Evolutionary conservation across 495 filamentous ascomycete species (phyloP), one percentile per base, ranked within the genome.

Genomic region (Penicillium lividum): DNA sequence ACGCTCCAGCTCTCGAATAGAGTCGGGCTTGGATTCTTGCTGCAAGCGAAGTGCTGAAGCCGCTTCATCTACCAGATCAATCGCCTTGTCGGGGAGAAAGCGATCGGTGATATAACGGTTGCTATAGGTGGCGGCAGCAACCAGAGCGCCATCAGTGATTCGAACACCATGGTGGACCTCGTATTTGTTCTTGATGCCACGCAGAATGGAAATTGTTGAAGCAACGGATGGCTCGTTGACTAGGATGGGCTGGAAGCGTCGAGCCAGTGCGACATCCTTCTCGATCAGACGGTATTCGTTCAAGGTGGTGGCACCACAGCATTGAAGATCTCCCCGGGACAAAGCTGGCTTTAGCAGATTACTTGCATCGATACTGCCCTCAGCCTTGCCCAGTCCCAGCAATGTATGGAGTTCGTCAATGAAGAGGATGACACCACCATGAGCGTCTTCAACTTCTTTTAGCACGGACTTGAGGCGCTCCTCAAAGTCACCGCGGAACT

Each of bases 41-140:
- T 98, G 94, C 58, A 98, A 72, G 16, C 94, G 83, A 8, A 97
- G 77, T 11, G 90, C 89, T 40, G 91, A 96, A 5, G 94, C 93
- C 13, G 94, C 94, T 74, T 98, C 94, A 68, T 98, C 94, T 61
- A 98, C 91, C 51, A 98, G 70, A 70, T 98, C 94, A 59, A 98
- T 98, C 7, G 94, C 94, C 67, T 98, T 97, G 71, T 97, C 93
- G 1, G 94, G 93, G 1, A 97, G 79, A 71, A 95, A 98, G 36
- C 94, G 89, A 68, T 97, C 93, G 44, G 91, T 96, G 60, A 98
- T 94, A 66, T 98, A 98, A 31, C 94, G 89, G 65, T 98, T 97
- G 53, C 89, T 92, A 70, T 93, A 89, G 0, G 89, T 89, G 8
- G 94, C 93, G 16, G 94, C 94, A 5, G 94, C 89, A 7, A 98